These are phyloP conservation scores for Gloeophyllum trabeum DNA, from an alignment of 768 basidiomycete species.

Conservation along the genomic window DNA sequence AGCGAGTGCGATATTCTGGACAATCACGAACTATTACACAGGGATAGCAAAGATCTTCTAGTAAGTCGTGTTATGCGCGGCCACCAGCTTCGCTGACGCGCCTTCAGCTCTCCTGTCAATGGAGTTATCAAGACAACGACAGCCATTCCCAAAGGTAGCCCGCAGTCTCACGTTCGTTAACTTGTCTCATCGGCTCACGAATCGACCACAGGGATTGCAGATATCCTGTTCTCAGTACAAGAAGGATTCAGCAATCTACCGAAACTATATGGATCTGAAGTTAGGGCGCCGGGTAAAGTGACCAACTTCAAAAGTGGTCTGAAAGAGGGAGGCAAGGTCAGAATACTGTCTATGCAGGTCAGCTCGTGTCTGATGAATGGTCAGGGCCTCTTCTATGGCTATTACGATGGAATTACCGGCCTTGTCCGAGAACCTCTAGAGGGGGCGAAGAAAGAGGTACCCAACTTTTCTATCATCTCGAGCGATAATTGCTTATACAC, in stretches of 20 bases:
- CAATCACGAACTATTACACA: constrained; percentile 33
- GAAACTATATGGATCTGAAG: constrained; percentile 28
- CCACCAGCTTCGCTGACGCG: neutral
- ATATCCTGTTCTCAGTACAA: constrained; percentile 17
- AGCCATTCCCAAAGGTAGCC: constrained; percentile 33
- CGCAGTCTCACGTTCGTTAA: neutral
- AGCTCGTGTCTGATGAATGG: neutral
- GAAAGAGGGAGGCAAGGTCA: constrained; percentile 35
- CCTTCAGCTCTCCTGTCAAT: constrained; percentile 23
- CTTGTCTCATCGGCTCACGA: constrained; percentile 9
- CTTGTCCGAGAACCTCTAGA: constrained; percentile 24
- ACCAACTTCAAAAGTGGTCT: constrained; percentile 30
- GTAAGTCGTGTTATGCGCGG: constrained; percentile 13
- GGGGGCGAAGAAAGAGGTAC: constrained; percentile 26
- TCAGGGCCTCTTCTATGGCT: constrained; percentile 18
- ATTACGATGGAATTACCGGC: constrained; percentile 27
- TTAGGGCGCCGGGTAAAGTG: constrained; percentile 29
- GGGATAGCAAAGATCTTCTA: constrained; percentile 36
- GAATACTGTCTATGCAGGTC: neutral
- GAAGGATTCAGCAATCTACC: constrained; percentile 35
- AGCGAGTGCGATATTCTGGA: constrained; percentile 36
- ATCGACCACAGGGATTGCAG: neutral
- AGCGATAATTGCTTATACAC: neutral
- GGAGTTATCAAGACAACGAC: constrained; percentile 35
- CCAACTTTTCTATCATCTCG: neutral